Evolutionary conservation across 2,329 filamentous ascomycete genomes (phyloP).

Genomic region (Chaetomium globosum): DNA sequence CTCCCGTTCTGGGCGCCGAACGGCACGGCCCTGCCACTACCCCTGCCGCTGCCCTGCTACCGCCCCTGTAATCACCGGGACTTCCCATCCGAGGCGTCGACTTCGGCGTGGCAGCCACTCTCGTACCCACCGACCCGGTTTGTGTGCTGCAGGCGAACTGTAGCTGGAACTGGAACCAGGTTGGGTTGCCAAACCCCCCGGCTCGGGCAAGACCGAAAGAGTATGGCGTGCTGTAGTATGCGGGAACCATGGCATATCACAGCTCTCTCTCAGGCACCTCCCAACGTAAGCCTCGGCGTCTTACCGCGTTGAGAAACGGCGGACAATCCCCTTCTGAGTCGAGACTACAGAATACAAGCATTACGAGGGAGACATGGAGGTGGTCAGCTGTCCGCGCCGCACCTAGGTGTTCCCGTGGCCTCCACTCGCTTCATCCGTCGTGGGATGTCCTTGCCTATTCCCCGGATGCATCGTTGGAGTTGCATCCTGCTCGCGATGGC

Average conservation of each 20-base stretch:
- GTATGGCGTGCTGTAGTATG: neutral
- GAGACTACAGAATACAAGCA: neutral
- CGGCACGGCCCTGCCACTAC: constrained; percentile 7
- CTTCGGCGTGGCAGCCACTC: neutral
- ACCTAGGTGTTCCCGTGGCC: constrained; percentile 18
- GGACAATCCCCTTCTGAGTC: neutral
- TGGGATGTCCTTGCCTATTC: constrained; percentile 25
- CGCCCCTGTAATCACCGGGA: constrained; percentile 32
- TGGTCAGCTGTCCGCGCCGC: neutral
- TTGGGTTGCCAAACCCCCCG: constrained; percentile 6
- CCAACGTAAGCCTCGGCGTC: neutral
- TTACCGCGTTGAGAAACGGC: constrained; percentile 14
- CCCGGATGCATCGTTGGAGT: constrained; percentile 32
- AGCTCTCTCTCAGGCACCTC: neutral
- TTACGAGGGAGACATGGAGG: neutral
- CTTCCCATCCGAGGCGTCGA: constrained; percentile 29
- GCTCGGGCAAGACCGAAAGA: neutral
- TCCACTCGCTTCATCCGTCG: constrained; percentile 9
- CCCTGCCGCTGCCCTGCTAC: neutral
- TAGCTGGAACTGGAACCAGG: too few relatives aligned
- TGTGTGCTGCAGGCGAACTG: constrained; percentile 8
- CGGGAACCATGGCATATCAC: constrained; percentile 7
- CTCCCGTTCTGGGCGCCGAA: constrained; percentile 12
- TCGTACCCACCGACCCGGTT: constrained; percentile 2
- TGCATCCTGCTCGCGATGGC: constrained; percentile 34